Evolutionary conservation across 2,329 filamentous ascomycete genomes (phyloP).

Genomic region (Claviceps maximensis): DNA sequence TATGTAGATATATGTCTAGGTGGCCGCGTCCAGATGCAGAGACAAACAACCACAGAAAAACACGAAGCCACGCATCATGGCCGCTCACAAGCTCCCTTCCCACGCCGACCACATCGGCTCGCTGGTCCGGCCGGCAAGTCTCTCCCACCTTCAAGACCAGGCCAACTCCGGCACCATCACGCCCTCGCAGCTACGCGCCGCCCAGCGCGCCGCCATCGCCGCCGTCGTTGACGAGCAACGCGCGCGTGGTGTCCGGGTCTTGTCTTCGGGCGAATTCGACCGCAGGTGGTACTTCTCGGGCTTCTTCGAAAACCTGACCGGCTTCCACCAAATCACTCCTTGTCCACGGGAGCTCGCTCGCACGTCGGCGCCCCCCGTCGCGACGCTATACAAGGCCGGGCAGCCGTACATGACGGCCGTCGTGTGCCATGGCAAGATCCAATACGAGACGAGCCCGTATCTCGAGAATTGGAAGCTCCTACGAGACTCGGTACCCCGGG

Average conservation of each 20-base stretch:
- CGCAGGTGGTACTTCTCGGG: conserved; percentile 36
- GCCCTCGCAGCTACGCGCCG: conserved; percentile 31
- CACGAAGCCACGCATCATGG: background rate
- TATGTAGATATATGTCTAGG: background rate
- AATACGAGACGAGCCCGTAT: conserved; percentile 27
- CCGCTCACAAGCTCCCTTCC: conserved; percentile 34
- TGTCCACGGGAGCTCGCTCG: conserved; percentile 25
- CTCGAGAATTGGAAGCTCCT: conserved; percentile 30
- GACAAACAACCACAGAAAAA: background rate
- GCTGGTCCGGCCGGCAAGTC: conserved; percentile 49
- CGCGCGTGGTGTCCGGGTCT: conserved; percentile 45
- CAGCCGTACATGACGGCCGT: conserved; percentile 26
- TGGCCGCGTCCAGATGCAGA: background rate
- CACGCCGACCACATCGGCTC: conserved; percentile 63
- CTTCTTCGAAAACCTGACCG: conserved; percentile 33
- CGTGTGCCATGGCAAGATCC: conserved; percentile 29
- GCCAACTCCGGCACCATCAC: conserved; percentile 35
- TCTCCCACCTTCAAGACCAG: conserved; percentile 38
- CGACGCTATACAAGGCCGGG: conserved; percentile 24
- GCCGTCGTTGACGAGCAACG: conserved; percentile 53
- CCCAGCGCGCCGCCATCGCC: conserved; percentile 50
- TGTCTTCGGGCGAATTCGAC: conserved; percentile 58
- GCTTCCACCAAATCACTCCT: conserved; percentile 25
- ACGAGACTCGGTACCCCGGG: conserved; percentile 33
- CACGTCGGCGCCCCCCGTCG: conserved; percentile 25